A percentile compares a stretch with the other conserved stretches of the same genome.
These are phyloP conservation scores for Pichia nakasei DNA, from an alignment of 805 yeast species.

Conservation along the genomic window DNA sequence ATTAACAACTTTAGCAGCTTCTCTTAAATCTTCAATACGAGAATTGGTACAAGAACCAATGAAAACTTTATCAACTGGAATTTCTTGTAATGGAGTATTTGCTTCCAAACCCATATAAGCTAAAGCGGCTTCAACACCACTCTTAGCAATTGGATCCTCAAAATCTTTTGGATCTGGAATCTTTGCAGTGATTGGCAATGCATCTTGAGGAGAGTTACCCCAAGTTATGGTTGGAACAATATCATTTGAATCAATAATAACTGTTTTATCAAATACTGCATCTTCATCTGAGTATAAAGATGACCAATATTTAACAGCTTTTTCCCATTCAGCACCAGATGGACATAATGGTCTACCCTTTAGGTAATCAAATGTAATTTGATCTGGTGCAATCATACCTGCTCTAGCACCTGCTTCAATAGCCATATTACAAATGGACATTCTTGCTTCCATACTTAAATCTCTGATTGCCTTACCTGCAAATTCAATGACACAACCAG, in stretches of 20 bases:
- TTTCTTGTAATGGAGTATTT: conserved; percentile 67
- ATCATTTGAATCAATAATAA: conserved; percentile 72
- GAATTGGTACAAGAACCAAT: conserved; percentile 98
- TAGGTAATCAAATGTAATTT: conserved; percentile 76
- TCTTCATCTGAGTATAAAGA: conserved; percentile 82
- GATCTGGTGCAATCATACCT: conserved; percentile 97
- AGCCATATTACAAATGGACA: conserved; percentile 99
- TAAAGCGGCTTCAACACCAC: conserved; percentile 87
- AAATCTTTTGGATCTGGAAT: conserved; percentile 86
- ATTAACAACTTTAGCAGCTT: conserved; percentile 87
- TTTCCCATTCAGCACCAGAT: conserved; percentile 88
- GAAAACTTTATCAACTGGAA: conserved; percentile 84
- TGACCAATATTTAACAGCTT: conserved; percentile 87
- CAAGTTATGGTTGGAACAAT: conserved; percentile 95
- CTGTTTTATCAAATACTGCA: conserved; percentile 81
- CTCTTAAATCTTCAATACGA: conserved; percentile 92
- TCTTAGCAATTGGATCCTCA: conserved; percentile 62
- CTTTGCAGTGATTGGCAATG: conserved; percentile 81
- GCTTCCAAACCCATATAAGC: conserved; percentile 86
- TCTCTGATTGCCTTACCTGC: conserved; percentile 90
- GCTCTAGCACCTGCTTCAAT: conserved; percentile 99
- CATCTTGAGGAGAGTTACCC: conserved; percentile 99
- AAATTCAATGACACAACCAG: conserved; percentile 94
- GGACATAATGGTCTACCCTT: conserved; percentile 95
- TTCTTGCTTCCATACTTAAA: conserved; percentile 93